Conservation (phyloP, 306 rosid genomes). For the Ziziphus jujuba region DNA sequence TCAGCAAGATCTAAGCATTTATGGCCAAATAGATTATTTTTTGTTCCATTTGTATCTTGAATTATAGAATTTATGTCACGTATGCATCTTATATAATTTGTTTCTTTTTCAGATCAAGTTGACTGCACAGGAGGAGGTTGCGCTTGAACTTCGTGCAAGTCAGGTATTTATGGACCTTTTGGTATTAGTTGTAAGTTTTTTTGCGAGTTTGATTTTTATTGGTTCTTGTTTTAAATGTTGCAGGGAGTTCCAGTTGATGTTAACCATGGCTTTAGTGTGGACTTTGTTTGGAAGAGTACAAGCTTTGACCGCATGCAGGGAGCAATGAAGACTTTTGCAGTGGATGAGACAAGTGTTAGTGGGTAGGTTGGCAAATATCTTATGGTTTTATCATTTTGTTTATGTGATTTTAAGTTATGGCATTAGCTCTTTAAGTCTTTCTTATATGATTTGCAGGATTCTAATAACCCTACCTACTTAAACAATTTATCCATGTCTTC, state of each 20-base stretch:
- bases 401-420: neutral
- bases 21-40: neutral
- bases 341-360: slow-evolving; percentile 98
- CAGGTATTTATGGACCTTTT: slow-evolving; percentile 54
- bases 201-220: slow-evolving; percentile 17
- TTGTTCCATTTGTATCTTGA: neutral
- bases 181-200: neutral
- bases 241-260: slow-evolving; percentile 99
- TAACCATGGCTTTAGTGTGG: slow-evolving; percentile 97
- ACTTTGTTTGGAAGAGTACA: slow-evolving; percentile 99
- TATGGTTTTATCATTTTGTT: slow-evolving; percentile 11
- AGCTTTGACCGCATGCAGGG: slow-evolving; percentile 99
- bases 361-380: slow-evolving; percentile 58
- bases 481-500: no score
- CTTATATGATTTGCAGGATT: neutral
- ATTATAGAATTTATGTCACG: neutral
- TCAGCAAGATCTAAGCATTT: neutral
- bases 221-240: slow-evolving; percentile 27
- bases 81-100: neutral
- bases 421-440: neutral
- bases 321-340: slow-evolving; percentile 98
- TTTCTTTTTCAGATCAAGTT: slow-evolving; percentile 72
- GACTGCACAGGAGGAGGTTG: slow-evolving; percentile 98
- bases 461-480: no score
- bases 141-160: slow-evolving; percentile 94